Conservation (phyloP, 164 flowering plant genomes). For the Macadamia integrifolia region DNA sequence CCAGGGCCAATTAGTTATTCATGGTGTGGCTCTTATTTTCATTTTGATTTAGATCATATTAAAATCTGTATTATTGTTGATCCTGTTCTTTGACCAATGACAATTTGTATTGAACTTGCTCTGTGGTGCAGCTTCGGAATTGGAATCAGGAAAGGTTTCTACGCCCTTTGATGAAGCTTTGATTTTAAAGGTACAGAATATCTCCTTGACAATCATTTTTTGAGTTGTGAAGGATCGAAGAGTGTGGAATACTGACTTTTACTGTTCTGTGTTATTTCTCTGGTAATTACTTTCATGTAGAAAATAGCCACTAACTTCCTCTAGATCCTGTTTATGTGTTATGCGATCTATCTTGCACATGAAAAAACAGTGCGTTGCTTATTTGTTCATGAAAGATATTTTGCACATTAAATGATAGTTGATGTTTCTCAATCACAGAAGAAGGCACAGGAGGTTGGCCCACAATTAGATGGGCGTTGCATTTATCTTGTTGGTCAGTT, state of each 20-base stretch:
- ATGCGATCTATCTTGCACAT: too few species aligned
- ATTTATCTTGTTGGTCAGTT: slow-evolving; percentile 94
- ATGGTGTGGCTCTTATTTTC: too few species aligned
- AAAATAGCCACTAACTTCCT: not conserved
- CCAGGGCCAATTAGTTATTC: too few species aligned
- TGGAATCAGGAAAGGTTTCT: slow-evolving; percentile 38
- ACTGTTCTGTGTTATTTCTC: not conserved
- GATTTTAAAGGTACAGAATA: slow-evolving; percentile 51
- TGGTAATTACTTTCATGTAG: not conserved
- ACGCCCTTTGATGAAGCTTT: slow-evolving; percentile 42
- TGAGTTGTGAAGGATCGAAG: not conserved
- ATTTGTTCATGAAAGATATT: not conserved
- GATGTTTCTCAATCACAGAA: slow-evolving; percentile 49
- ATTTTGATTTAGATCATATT: too few species aligned
- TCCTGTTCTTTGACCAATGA: not conserved
- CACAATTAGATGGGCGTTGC: slow-evolving; percentile 66
- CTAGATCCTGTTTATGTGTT: not conserved
- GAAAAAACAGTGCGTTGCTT: too few species aligned
- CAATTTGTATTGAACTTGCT: not conserved
- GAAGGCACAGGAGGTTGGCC: slow-evolving; percentile 60
- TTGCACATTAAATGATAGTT: slow-evolving; percentile 14
- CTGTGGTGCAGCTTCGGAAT: slow-evolving; percentile 38
- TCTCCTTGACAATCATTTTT: not conserved
- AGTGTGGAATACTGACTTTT: not conserved
- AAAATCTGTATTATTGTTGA: not conserved